phyloP scores from a whole-genome alignment of 148 eudicot species.

The Fagopyrum homotropicum region DNA sequence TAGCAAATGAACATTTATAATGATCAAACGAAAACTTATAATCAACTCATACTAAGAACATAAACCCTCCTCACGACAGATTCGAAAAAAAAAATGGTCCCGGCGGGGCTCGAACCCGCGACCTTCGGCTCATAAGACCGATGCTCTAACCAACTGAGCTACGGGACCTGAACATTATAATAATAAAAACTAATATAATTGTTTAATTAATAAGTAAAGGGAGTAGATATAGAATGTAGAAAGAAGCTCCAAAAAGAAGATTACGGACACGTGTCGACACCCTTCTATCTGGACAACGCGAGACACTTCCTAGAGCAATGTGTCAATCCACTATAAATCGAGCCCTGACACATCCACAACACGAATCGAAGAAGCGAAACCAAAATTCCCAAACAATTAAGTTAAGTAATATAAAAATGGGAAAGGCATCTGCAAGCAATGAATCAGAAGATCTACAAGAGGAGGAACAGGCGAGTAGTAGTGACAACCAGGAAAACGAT shows the following conservation, averaged over 20 bases:
- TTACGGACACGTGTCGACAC: not conserved
- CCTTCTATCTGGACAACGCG: not conserved
- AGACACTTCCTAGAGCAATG: not conserved
- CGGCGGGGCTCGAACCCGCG: slow-evolving; percentile 99
- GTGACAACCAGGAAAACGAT: not conserved
- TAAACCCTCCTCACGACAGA: too few relatives aligned
- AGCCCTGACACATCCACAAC: not conserved
- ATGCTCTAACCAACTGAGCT: slow-evolving; percentile 99
- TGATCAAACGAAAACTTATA: too few relatives aligned
- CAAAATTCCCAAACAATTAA: not conserved
- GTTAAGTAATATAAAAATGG: not conserved
- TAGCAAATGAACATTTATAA: too few relatives aligned
- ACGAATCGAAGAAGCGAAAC: not conserved
- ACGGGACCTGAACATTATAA: slow-evolving; percentile 45
- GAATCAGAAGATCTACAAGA: not conserved
- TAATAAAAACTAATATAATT: not conserved
- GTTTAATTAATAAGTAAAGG: not conserved
- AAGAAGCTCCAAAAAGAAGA: not conserved
- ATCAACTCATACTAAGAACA: too few relatives aligned
- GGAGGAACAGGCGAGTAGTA: not conserved
- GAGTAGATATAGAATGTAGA: not conserved
- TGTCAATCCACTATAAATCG: not conserved
- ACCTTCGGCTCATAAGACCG: slow-evolving; percentile 99
- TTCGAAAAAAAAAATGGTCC: slow-evolving; percentile 39
- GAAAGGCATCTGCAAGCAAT: not conserved